These are phyloP conservation scores for Cyphellophora europaea DNA, from an alignment of 2,329 filamentous ascomycete genomes.

Conservation along the genomic window DNA sequence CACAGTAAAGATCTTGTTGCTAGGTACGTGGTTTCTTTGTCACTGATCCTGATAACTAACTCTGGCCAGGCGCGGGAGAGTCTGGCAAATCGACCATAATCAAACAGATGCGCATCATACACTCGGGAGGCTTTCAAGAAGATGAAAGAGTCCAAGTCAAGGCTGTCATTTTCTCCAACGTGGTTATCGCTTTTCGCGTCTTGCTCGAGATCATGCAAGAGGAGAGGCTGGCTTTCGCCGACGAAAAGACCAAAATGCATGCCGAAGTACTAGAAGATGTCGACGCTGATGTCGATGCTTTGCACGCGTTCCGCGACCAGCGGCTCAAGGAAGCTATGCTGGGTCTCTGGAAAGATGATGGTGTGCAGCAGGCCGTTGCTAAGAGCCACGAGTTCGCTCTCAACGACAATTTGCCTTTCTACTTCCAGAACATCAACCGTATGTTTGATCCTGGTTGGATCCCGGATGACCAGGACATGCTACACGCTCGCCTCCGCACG, in stretches of 20 bases:
- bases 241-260: slow-evolving; percentile 69
- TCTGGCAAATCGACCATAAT: slow-evolving; percentile 93
- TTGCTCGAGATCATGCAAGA: slow-evolving; percentile 87
- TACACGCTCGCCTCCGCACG: slow-evolving; percentile 80
- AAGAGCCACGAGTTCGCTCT: slow-evolving; percentile 95
- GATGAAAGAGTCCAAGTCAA: slow-evolving; percentile 89
- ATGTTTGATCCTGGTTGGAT: slow-evolving; percentile 70
- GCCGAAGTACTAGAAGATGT: slow-evolving; percentile 70
- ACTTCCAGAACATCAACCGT: slow-evolving; percentile 65
- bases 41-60: not conserved
- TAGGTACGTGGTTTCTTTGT: slow-evolving; percentile 62
- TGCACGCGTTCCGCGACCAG: slow-evolving; percentile 63
- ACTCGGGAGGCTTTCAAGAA: slow-evolving; percentile 82
- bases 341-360: slow-evolving; percentile 70
- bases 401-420: slow-evolving; percentile 94
- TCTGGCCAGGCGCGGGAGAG: slow-evolving; percentile 70
- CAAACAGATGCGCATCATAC: slow-evolving; percentile 98
- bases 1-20: slow-evolving; percentile 86
- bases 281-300: slow-evolving; percentile 65
- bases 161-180: slow-evolving; percentile 90
- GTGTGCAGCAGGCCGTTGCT: slow-evolving; percentile 76
- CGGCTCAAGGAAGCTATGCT: slow-evolving; percentile 66
- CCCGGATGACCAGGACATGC: slow-evolving; percentile 87
- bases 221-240: slow-evolving; percentile 68
- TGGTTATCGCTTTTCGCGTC: slow-evolving; percentile 84